Evolutionary conservation across 73 alveolate species (phyloP), one percentile per base, ranked within the genome.

Genomic region (Paramecium octaurelia): DNA sequence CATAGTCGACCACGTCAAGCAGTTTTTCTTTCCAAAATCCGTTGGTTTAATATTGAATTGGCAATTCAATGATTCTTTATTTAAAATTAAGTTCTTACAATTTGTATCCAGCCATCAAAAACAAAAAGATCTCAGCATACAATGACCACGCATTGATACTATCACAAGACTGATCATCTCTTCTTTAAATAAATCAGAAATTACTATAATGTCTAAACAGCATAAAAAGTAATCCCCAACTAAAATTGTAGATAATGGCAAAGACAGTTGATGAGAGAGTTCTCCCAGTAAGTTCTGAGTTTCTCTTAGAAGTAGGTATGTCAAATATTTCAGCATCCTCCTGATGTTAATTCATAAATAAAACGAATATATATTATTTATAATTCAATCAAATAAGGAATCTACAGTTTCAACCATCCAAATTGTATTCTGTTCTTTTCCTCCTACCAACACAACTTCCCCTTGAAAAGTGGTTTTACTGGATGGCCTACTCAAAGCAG

Each of bases 341-440:
- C 10, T 64, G 20, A 64, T 64, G 48, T 24, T 64, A 18, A 64
- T 64, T 64, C 84, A 64, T 64, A 31, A 31, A 64, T 64, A 64
- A 64, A 64, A 54, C 69, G 69, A 54, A 54, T 54, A 54, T 54
- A n/a, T n/a, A 54, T 54, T 54, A 54, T 54, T 54, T 4, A 54
- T 54, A 54, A 54, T 54, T 75, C 88, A 75, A 80, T 80, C 91
- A 80, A 80, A 80, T 43, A 80, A 44, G 14, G 91, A 42, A 43
- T 80, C 91, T 11, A 46, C 91, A 23, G 29, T 42, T 46, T 80
- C 91, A 42, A 80, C 54, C 73, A 80, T 14, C 91, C 91, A 80
- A n/a, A 80, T 80, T 44, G 91, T 80, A 46, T 80, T 80, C 27
- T 46, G 20, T 16, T 80, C 76, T 46, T 23, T 42, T n/a, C 34